Evolutionary conservation across 2,329 filamentous ascomycete genomes (phyloP).

Genomic region (Claviceps maximensis): DNA sequence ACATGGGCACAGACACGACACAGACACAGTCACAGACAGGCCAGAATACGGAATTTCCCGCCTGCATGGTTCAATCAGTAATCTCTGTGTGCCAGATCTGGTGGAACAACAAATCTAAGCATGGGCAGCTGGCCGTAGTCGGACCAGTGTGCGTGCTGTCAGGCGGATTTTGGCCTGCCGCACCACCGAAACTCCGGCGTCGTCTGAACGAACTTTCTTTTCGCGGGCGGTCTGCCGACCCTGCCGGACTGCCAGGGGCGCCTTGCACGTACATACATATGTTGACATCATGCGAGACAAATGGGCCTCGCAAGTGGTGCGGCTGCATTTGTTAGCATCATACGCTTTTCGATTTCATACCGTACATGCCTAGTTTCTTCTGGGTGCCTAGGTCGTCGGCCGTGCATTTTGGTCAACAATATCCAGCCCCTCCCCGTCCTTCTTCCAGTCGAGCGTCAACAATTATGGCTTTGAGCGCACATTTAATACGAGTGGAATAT

Average conservation of each 20-base stretch:
- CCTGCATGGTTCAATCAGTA: conserved; percentile 2
- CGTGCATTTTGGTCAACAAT: background rate
- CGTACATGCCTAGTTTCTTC: no score
- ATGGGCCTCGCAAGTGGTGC: background rate
- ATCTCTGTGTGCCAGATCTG: conserved; percentile 5
- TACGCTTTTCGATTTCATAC: background rate
- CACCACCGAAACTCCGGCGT: background rate
- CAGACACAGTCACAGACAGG: background rate
- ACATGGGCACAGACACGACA: background rate
- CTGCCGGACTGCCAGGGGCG: background rate
- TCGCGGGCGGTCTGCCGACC: background rate
- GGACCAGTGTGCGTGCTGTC: background rate
- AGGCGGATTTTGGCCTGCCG: background rate
- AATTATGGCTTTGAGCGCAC: background rate
- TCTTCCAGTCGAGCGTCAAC: background rate
- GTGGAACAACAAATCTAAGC: conserved; percentile 2
- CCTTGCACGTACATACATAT: no score
- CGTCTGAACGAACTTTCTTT: background rate
- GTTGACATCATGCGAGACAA: background rate
- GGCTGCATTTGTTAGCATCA: background rate
- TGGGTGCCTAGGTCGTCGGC: background rate
- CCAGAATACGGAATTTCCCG: conserved; percentile 1
- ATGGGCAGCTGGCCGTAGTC: background rate
- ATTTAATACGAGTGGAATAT: background rate
- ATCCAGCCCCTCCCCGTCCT: background rate